phyloP scores from a whole-genome alignment of 768 basidiomycete species.

The Russula emetica region DNA sequence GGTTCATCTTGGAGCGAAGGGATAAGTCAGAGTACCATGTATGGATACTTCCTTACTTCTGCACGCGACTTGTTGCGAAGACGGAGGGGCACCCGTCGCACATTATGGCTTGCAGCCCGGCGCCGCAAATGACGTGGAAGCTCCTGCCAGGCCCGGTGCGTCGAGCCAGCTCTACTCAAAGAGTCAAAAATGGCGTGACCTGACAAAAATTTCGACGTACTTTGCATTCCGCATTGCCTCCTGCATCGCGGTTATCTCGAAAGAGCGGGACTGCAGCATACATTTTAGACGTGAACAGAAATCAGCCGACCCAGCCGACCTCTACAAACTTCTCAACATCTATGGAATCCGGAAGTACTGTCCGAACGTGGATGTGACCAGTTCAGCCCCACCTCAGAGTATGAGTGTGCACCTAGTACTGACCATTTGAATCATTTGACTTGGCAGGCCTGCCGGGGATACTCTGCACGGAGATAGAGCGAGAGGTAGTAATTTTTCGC shows the following conservation, averaged over 20 bases:
- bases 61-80: constrained; percentile 75
- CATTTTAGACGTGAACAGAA: constrained; percentile 5
- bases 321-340: constrained; percentile 88
- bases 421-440: constrained; percentile 41
- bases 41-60: constrained; percentile 52
- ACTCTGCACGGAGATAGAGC: constrained; percentile 63
- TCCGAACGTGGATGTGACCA: constrained; percentile 32
- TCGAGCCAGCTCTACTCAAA: constrained; percentile 53
- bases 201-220: constrained; percentile 36
- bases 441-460: constrained; percentile 42
- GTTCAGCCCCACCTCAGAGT: not conserved
- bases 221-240: constrained; percentile 76
- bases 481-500: constrained; percentile 55
- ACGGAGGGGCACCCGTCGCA: constrained; percentile 82
- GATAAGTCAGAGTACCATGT: not conserved
- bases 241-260: constrained; percentile 91
- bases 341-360: constrained; percentile 63
- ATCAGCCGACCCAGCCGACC: constrained; percentile 39
- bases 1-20: constrained; percentile 46
- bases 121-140: constrained; percentile 88
- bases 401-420: constrained; percentile 25
- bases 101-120: constrained; percentile 91
- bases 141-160: constrained; percentile 86
- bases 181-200: not conserved
- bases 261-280: constrained; percentile 63